Evolutionary conservation across 306 rosid species (phyloP), one percentile per base, ranked within the genome.

Genomic region (Crotalaria pallida): DNA sequence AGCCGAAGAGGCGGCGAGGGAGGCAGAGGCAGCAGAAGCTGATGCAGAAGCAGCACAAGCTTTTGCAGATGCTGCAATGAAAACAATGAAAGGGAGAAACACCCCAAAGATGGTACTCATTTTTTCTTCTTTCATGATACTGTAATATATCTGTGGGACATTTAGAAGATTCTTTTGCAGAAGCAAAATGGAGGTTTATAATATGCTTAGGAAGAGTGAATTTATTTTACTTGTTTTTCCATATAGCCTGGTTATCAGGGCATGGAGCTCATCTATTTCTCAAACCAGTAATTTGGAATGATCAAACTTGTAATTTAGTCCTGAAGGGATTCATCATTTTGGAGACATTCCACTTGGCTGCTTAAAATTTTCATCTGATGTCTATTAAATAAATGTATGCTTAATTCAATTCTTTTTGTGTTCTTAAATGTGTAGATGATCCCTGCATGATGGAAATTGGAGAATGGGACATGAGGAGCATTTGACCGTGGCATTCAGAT

Each of bases 21-120:
- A 94, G 65, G 96, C 99, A 23, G 97, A 88, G 79, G 89, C 82
- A 22, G 99, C 99, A 19, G 99, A 94, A 86, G 99, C 96, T 55
- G 97, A 91, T 49, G 99, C 97, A 0, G 96, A 86, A 73, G 92
- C 79, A 33, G 92, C 92, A 5, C 88, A 87, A 60, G 96, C 96
- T 56, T 85, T 84, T 85, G 96, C 88, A 36, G 92, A 89, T 2
- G 96, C 96, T 10, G 84, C 96, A 72, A 61, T 63, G 80, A 91
- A 86, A 83, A 82, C 91, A n/a, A 53, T 81, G 60, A 87, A 79
- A 74, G 92, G 75, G 69, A 78, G 87, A 78, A 87, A 66, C 70
- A 44, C 76, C 74, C 95, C 84, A 1, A 91, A 82, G 83, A 78
- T 81, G 97, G 99, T 91, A 23, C 71, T 71, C 52, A 1, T 29